Evolutionary conservation across 169 alveolate species (phyloP).

Genomic region (Eimeria falciformis): DNA sequence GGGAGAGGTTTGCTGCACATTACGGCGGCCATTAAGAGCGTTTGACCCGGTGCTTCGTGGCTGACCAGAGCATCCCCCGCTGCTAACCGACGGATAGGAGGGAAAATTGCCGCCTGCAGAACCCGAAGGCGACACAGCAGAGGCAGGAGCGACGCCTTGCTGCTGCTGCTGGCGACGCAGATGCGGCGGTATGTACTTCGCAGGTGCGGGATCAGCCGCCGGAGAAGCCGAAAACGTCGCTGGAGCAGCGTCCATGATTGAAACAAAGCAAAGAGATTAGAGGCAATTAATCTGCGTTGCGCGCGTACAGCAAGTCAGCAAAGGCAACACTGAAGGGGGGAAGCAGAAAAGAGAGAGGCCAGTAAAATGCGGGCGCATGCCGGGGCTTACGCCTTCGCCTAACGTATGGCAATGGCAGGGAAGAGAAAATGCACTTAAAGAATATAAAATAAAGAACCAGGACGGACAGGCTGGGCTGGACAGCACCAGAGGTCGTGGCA

Average conservation of each 20-base stretch:
- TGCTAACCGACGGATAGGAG: conserved; percentile 18
- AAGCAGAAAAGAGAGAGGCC: conserved; percentile 5
- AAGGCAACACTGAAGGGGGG: background rate
- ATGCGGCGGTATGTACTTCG: conserved; percentile 62
- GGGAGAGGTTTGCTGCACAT: conserved; percentile 11
- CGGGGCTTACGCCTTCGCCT: background rate
- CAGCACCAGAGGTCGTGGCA: conserved; percentile 1
- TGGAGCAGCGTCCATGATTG: conserved; percentile 18
- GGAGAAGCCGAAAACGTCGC: background rate
- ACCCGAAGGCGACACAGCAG: conserved; percentile 22
- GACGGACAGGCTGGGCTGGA: background rate
- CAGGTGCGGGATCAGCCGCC: conserved; percentile 41
- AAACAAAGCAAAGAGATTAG: background rate
- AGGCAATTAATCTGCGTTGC: background rate
- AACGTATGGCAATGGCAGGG: background rate
- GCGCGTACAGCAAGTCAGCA: background rate
- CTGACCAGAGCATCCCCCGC: conserved; percentile 23
- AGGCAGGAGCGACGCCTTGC: conserved; percentile 37
- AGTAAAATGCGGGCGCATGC: background rate
- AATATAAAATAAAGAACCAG: background rate
- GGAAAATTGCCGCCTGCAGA: conserved; percentile 18
- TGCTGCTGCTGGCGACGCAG: conserved; percentile 66
- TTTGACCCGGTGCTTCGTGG: background rate
- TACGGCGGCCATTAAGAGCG: conserved; percentile 29
- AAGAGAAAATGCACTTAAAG: background rate